Evolutionary conservation across 2,329 filamentous ascomycete genomes (phyloP).

Genomic region (Dryadomyces quercivorus): DNA sequence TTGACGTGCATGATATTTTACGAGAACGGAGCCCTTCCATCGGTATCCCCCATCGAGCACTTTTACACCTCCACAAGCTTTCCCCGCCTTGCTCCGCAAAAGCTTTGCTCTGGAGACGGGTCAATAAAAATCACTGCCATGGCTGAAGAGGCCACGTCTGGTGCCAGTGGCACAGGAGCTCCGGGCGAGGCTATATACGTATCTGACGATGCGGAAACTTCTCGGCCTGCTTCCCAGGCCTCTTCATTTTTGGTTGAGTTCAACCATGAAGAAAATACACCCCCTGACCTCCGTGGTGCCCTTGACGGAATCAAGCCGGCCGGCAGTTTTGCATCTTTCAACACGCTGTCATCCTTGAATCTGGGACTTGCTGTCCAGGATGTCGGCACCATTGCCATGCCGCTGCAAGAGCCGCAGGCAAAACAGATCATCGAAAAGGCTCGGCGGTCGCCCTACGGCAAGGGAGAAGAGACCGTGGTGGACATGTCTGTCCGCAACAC

Average conservation of each 20-base stretch:
- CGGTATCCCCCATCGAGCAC: neutral
- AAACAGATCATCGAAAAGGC: neutral
- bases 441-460: conserved; percentile 22
- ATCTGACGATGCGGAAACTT: neutral
- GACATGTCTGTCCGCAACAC: conserved; percentile 25
- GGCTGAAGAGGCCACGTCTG: neutral
- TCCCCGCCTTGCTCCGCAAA: neutral
- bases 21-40: neutral
- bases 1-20: neutral
- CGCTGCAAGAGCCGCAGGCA: neutral
- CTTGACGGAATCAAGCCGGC: neutral
- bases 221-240: neutral
- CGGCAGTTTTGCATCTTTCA: conserved; percentile 2
- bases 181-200: neutral
- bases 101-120: neutral
- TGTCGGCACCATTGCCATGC: neutral
- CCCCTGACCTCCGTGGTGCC: neutral
- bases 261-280: neutral
- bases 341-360: neutral
- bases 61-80: neutral
- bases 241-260: neutral
- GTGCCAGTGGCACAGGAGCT: neutral
- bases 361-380: neutral
- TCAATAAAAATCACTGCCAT: neutral
- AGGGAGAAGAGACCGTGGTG: conserved; percentile 23